A percentile compares a stretch with the other conserved stretches of the same genome.
Conservation (phyloP, 1,284 basidiomycete species). For the Sporisorium exsertum region DNA sequence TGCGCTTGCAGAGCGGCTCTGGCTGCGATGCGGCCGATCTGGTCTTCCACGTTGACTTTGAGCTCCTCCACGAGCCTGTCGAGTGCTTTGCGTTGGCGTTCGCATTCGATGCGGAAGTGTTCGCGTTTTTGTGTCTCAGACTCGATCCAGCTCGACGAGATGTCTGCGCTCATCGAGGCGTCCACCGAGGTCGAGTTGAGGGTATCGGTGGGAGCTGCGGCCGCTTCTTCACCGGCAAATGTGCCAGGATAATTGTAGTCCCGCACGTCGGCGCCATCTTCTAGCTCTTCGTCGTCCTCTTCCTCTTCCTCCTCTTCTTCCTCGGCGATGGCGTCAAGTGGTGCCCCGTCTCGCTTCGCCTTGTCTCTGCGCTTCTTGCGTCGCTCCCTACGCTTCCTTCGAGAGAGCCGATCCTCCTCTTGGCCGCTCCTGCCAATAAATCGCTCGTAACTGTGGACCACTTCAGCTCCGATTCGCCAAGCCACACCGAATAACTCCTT, state of each 20-base stretch:
- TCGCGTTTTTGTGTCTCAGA: constrained; percentile 32
- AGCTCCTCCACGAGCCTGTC: constrained; percentile 32
- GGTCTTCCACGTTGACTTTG: constrained; percentile 38
- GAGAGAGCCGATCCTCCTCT: constrained; percentile 32
- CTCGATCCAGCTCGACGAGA: constrained; percentile 28
- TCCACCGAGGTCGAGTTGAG: constrained; percentile 22
- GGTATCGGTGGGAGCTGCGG: not conserved
- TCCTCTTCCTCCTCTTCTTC: constrained; percentile 46
- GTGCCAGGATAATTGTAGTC: not conserved
- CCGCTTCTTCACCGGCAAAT: not conserved
- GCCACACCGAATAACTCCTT: constrained; percentile 29
- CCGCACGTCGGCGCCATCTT: not conserved
- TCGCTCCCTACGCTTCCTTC: constrained; percentile 31
- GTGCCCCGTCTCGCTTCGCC: constrained; percentile 27
- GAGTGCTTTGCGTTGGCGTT: constrained; percentile 37
- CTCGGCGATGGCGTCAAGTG: constrained; percentile 40
- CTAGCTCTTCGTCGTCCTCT: constrained; percentile 13
- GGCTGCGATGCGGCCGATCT: constrained; percentile 37
- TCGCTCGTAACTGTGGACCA: constrained; percentile 37
- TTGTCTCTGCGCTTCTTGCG: constrained; percentile 34
- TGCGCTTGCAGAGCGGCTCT: constrained; percentile 18
- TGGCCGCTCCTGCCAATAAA: constrained; percentile 32
- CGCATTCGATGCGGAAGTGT: constrained; percentile 32
- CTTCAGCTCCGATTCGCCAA: constrained; percentile 28
- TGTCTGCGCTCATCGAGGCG: constrained; percentile 36